phyloP scores from a whole-genome alignment of 164 flowering plant genomes.

The Annona squamosa region DNA sequence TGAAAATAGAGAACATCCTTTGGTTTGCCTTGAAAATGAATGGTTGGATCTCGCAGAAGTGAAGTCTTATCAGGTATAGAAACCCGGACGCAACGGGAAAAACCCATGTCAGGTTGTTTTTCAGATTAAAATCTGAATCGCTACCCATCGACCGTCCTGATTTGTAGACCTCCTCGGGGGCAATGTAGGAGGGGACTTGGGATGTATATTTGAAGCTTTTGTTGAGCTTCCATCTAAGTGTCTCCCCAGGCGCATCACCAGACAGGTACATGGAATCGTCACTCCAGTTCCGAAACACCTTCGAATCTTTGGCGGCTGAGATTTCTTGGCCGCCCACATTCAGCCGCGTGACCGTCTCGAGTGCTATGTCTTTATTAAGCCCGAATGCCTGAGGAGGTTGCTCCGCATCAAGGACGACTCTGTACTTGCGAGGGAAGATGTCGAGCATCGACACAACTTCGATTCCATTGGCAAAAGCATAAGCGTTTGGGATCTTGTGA shows the following conservation, averaged over 20 bases:
- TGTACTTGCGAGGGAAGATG: conserved; percentile 31
- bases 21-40: conserved; percentile 43
- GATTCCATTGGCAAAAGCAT: conserved; percentile 90
- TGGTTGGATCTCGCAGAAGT: conserved; percentile 63
- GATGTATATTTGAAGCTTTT: conserved; percentile 23
- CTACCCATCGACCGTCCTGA: conserved; percentile 4
- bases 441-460: conserved; percentile 84
- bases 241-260: conserved; percentile 34
- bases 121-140: background rate
- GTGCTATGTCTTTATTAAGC: conserved; percentile 53
- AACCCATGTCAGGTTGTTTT: conserved; percentile 50
- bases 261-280: conserved; percentile 50
- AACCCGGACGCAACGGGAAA: conserved; percentile 62
- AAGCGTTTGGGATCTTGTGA: conserved; percentile 14
- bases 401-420: conserved; percentile 22
- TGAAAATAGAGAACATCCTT: conserved; percentile 52
- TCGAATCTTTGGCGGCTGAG: conserved; percentile 23
- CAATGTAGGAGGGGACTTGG: background rate
- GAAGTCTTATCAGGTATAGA: conserved; percentile 71
- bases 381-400: background rate
- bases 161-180: conserved; percentile 2
- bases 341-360: conserved; percentile 61
- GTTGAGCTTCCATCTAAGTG: conserved; percentile 23
- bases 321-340: conserved; percentile 76
- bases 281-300: conserved; percentile 24